phyloP scores from a whole-genome alignment of 257 asterid genomes.

The Solanum appendiculatum region DNA sequence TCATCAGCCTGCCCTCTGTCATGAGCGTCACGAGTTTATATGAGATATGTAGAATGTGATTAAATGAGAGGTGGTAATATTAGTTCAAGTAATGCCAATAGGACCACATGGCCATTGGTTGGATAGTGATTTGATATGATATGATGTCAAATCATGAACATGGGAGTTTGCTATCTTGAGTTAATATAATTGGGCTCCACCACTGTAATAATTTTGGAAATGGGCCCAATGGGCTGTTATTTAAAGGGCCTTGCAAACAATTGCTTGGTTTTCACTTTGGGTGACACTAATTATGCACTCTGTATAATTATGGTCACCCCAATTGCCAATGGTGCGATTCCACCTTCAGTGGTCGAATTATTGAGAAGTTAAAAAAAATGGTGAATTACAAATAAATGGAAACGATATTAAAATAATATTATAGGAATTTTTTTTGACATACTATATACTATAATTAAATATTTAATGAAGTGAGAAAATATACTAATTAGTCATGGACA shows the following conservation, averaged over 20 bases:
- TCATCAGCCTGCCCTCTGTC: not conserved
- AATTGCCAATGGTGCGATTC: not conserved
- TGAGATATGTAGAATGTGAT: not conserved
- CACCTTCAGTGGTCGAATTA: not conserved
- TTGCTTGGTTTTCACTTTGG: not conserved
- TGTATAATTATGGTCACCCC: not conserved
- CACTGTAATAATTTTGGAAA: no score
- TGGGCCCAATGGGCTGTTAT: not conserved
- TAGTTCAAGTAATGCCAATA: not conserved
- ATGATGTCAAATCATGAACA: not conserved
- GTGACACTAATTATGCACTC: not conserved
- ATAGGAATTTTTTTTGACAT: not conserved
- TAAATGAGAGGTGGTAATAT: not conserved
- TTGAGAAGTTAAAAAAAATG: not conserved
- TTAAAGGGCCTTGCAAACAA: not conserved
- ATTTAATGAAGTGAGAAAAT: no score
- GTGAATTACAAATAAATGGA: not conserved
- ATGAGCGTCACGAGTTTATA: not conserved
- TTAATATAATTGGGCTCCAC: not conserved
- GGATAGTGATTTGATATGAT: not conserved
- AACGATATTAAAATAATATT: not conserved
- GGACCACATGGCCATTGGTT: not conserved
- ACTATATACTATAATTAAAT: not conserved
- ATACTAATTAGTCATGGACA: no score
- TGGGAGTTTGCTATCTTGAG: not conserved